Base-by-base conservation (phyloP, 768 basidiomycete species). In the Rubroboletus pulcherrimus region DNA sequence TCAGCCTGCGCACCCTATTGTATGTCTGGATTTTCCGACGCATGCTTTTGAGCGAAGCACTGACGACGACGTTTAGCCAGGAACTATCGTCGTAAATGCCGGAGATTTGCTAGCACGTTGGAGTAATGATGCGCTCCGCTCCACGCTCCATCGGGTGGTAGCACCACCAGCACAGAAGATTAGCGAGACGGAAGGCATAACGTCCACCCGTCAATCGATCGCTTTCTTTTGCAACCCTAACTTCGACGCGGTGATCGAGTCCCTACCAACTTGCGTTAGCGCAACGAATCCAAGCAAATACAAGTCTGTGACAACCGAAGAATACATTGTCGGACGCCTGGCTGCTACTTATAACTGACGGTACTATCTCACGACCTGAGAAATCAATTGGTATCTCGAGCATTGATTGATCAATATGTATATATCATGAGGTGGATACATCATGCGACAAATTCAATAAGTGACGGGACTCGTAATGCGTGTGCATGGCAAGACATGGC, bases 161-260 rank as follows among this genome's bases (percentile, higher is more conserved):
- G 85, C 86, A 5, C 89, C 91, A 21, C 74, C 82, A 1, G 77
- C 77, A 12, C 71, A 74, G 62, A 75, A 76, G 59, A 66, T 81
- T 53, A 79, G 68, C 59, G 74, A 77, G 8, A 74, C 72, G 7
- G 82, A 85, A 58, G 73, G 68, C n/a, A 70, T 84, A 55, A 86
- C 83, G 1, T 85, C 89, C 0, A 70, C 74, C 9, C 80, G 91
- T 29, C 89, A 91, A 65, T 90, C 88, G 9, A 86, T 93, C 49
- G 91, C 88, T 8, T 93, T 89, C 76, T 93, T 93, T 73, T 91
- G 87, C 75, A 92, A 88, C 63, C 90, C 91, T 4, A 90, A 92
- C 60, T 82, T 81, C 62, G 78, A 78, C 40, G 75, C 87, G 14
- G 74, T 78, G 54, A 85, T 93, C 52, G 75, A 83, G 15, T 89